Percentiles rank a stretch among this genome's conserved stretches.
Conservation (phyloP, 208 protist genomes). For the Wallacemonas collosoma region DNA sequence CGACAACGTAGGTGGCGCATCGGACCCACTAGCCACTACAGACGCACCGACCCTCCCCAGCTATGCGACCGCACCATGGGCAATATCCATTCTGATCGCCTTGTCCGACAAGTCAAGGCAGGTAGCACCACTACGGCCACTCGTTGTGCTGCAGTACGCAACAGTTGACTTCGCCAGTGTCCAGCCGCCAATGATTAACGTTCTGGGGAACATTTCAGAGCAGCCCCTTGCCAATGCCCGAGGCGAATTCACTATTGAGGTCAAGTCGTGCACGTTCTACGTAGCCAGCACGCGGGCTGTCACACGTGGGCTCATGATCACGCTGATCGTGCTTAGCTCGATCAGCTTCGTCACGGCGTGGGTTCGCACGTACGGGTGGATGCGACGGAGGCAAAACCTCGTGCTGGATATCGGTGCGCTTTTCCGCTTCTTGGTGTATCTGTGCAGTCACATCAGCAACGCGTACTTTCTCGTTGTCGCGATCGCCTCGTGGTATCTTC, state of each 20-base stretch:
- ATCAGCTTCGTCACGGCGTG: constrained; percentile 67
- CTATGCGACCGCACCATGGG: constrained; percentile 41
- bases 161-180: constrained; percentile 16
- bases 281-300: constrained; percentile 33
- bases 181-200: neutral
- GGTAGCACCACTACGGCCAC: constrained; percentile 23
- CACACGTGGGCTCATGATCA: constrained; percentile 44
- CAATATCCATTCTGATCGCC: constrained; percentile 36
- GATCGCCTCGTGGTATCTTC: constrained; percentile 72
- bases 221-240: constrained; percentile 22
- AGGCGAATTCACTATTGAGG: constrained; percentile 22
- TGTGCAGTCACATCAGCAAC: constrained; percentile 75
- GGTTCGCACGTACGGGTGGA: constrained; percentile 80
- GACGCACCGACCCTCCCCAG: neutral
- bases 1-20: constrained; percentile 55
- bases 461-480: constrained; percentile 55
- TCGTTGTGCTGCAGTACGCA: constrained; percentile 63
- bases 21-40: neutral
- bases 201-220: constrained; percentile 13
- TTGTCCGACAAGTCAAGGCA: constrained; percentile 9
- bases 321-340: constrained; percentile 53
- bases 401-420: constrained; percentile 50
- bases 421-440: constrained; percentile 73
- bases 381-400: constrained; percentile 77
- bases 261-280: constrained; percentile 39